Evolutionary conservation across 2,329 filamentous ascomycete genomes (phyloP), one percentile per base, ranked within the genome.

Genomic region (Botryotinia convoluta): DNA sequence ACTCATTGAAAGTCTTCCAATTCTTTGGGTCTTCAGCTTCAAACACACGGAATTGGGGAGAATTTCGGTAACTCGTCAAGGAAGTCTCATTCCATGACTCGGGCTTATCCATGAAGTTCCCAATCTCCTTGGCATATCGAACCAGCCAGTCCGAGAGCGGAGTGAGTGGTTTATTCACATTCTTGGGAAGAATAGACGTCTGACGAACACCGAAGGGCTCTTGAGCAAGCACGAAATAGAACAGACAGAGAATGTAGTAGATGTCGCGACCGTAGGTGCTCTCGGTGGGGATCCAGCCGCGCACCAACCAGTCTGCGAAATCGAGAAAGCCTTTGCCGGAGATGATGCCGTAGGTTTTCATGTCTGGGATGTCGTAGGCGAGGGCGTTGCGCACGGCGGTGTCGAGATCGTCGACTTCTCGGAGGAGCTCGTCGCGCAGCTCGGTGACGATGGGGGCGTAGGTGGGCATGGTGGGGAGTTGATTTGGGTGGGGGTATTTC

Each of bases 171-270:
- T 79, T 74, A 5, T 79, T 75, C 32, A 72, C 76, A n/a, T 77
- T 76, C 26, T 76, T 71, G 14, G 83, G 83, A 0, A 75, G 57
- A 69, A 84, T 81, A 12, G 75, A 73, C 22, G 77, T 77, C 71
- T 82, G 81, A 7, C 73, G 77, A 60, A 61, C 72, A 4, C 74
- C 72, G 37, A 84, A 74, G 1, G 82, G 75, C 0, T 76, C 48
- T 74, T 84, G 82, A 51, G 80, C 76, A n/a, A 84, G 75, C 44
- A 84, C 75, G 73, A 82, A 84, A 77, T 84, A 84, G 77, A 84
- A 83, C 29, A 83, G 76, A 72, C 81, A 82, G 22, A 84, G 74
- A 42, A 81, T 80, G 32, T 80, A 75, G 76, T 83, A 83, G 64
- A 84, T 78, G 26, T 83, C 79, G 45, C 79, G 79, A 39, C 81